A percentile compares a stretch with the other conserved stretches of the same genome.
phyloP scores from a whole-genome alignment of 352 stramenopile species.

The Globisporangium ultimum region DNA sequence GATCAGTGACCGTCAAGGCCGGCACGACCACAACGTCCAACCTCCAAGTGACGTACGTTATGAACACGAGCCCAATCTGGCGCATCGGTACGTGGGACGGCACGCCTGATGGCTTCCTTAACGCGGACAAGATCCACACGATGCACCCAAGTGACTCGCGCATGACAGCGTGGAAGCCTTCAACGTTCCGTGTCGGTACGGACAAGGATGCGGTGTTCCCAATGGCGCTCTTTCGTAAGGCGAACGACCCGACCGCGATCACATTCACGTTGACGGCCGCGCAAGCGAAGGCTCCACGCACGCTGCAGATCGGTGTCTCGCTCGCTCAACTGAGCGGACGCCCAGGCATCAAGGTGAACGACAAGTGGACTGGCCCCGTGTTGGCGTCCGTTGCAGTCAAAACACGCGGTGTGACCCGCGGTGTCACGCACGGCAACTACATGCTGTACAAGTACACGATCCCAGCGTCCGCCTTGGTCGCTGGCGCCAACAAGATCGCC shows the following conservation, averaged over 20 bases:
- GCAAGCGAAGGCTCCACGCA: constrained; percentile 21
- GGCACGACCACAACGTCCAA: constrained; percentile 13
- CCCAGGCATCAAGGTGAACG: constrained; percentile 30
- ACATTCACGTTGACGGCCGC: constrained; percentile 24
- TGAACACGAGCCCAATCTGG: constrained; percentile 30
- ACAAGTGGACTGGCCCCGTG: constrained; percentile 33
- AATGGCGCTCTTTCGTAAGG: constrained; percentile 39
- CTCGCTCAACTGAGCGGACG: constrained; percentile 31
- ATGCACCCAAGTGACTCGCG: constrained; percentile 47
- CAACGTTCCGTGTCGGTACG: constrained; percentile 21
- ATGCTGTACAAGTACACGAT: constrained; percentile 49
- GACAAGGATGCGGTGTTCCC: constrained; percentile 30
- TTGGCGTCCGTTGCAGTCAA: constrained; percentile 30
- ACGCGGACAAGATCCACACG: constrained; percentile 49
- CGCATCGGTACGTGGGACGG: constrained; percentile 51
- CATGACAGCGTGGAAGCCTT: constrained; percentile 26
- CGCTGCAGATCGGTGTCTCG: constrained; percentile 37
- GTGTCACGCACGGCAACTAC: constrained; percentile 43
- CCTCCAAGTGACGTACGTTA: constrained; percentile 23
- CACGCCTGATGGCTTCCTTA: constrained; percentile 43
- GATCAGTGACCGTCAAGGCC: constrained; percentile 21
- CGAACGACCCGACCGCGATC: constrained; percentile 41
- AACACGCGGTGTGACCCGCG: constrained; percentile 44
- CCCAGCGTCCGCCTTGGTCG: constrained; percentile 28
- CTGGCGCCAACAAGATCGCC: constrained; percentile 32